These are phyloP conservation scores for Lanmaoa rubissima DNA, from an alignment of 768 basidiomycete species.

Conservation along the genomic window DNA sequence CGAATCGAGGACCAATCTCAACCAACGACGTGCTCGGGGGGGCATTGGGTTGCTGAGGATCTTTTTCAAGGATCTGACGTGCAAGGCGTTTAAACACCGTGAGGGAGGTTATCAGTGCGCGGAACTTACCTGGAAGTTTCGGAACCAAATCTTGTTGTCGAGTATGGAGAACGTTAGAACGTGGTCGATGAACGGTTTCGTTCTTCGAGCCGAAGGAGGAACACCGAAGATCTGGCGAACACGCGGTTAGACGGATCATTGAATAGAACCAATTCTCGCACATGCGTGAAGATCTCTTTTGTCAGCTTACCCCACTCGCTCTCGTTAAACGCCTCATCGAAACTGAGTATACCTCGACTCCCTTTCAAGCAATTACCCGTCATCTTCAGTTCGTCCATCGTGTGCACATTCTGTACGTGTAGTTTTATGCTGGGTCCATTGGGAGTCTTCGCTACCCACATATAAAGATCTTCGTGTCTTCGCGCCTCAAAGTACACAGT, in stretches of 20 bases:
- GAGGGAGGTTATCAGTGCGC: not conserved
- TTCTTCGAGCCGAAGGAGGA: slow-evolving; percentile 82
- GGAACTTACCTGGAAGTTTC: slow-evolving; percentile 87
- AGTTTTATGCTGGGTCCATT: slow-evolving; percentile 97
- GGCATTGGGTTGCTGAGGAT: slow-evolving; percentile 83
- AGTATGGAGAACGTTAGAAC: slow-evolving; percentile 94
- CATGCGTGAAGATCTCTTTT: slow-evolving; percentile 94
- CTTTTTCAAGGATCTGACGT: slow-evolving; percentile 88
- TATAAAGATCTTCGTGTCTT: slow-evolving; percentile 90
- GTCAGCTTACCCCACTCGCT: slow-evolving; percentile 82
- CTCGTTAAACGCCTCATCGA: slow-evolving; percentile 87
- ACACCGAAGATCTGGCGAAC: slow-evolving; percentile 84
- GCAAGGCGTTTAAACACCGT: not conserved
- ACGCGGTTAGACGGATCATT: slow-evolving; percentile 1
- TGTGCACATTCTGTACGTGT: slow-evolving; percentile 98
- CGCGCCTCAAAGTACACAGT: slow-evolving; percentile 96
- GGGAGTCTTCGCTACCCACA: slow-evolving; percentile 96
- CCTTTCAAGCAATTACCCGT: slow-evolving; percentile 98
- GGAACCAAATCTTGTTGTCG: slow-evolving; percentile 98
- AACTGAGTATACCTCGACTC: slow-evolving; percentile 86
- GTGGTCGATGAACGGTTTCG: slow-evolving; percentile 98
- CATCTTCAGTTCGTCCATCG: slow-evolving; percentile 99
- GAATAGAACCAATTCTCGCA: slow-evolving; percentile 36
- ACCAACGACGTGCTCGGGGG: slow-evolving; percentile 85
- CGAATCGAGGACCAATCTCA: slow-evolving; percentile 97